A percentile compares a stretch with the other conserved stretches of the same genome.
These are phyloP conservation scores for Fonsecaea nubica DNA, from an alignment of 2,329 filamentous ascomycete species.

Conservation along the genomic window DNA sequence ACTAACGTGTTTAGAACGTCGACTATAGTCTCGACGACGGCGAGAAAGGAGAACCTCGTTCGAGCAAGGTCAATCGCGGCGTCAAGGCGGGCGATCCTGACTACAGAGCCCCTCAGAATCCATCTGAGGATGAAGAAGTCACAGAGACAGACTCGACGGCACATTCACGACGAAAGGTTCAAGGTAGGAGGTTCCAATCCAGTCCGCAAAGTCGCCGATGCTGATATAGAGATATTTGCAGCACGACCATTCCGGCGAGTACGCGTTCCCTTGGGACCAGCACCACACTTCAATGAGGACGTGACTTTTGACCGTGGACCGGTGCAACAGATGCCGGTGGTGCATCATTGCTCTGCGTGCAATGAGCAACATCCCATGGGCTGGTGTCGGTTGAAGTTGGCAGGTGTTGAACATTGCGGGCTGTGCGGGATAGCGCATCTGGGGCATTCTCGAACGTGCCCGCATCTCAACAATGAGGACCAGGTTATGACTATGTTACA, in stretches of 20 bases:
- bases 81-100: constrained; percentile 39
- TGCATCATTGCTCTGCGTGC: constrained; percentile 61
- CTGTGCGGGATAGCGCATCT: constrained; percentile 70
- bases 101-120: constrained; percentile 57
- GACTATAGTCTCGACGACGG: constrained; percentile 36
- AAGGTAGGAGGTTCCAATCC: constrained; percentile 31
- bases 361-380: constrained; percentile 60
- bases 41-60: constrained; percentile 15
- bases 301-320: constrained; percentile 30
- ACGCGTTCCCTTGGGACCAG: constrained; percentile 39
- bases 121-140: constrained; percentile 49
- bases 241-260: constrained; percentile 51
- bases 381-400: constrained; percentile 66
- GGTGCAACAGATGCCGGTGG: constrained; percentile 31
- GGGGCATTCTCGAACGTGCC: constrained; percentile 63
- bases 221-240: constrained; percentile 30
- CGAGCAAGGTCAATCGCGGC: constrained; percentile 11
- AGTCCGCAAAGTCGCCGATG: constrained; percentile 24
- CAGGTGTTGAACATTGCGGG: constrained; percentile 66
- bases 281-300: constrained; percentile 40
- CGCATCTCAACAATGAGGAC: constrained; percentile 67
- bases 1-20: constrained; percentile 33
- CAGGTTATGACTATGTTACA: constrained; percentile 70
- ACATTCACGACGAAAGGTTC: constrained; percentile 21
- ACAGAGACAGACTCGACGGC: constrained; percentile 40